These are phyloP conservation scores for Exophiala viscosa DNA, from an alignment of 2,329 filamentous ascomycete genomes.

Conservation along the genomic window DNA sequence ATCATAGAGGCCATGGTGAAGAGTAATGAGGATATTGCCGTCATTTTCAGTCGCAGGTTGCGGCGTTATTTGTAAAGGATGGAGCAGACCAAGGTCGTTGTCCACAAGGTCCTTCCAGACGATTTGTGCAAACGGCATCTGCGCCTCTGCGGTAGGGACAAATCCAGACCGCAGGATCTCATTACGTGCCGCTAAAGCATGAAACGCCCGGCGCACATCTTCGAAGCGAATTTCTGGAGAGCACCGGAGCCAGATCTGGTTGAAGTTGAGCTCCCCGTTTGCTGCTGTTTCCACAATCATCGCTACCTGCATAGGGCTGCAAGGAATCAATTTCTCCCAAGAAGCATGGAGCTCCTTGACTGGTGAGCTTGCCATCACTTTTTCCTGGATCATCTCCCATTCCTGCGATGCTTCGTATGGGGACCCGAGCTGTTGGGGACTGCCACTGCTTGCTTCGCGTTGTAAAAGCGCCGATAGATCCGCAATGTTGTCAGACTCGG, in stretches of 20 bases:
- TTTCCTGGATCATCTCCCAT: constrained; percentile 12
- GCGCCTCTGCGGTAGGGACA: constrained; percentile 42
- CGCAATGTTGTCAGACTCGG: constrained; percentile 53
- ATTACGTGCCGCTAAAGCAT: constrained; percentile 52
- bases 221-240: constrained; percentile 34
- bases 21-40: constrained; percentile 46
- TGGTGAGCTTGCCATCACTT: not conserved
- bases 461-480: constrained; percentile 12
- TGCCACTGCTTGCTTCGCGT: not conserved
- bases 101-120: constrained; percentile 55
- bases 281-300: constrained; percentile 74
- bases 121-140: constrained; percentile 58
- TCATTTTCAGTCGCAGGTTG: constrained; percentile 6
- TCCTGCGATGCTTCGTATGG: constrained; percentile 4
- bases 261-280: constrained; percentile 65
- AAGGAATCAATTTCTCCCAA: constrained; percentile 50
- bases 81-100: constrained; percentile 43
- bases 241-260: constrained; percentile 67
- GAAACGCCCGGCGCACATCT: constrained; percentile 50
- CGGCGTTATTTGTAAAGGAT: constrained; percentile 54
- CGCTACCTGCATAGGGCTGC: constrained; percentile 69
- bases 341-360: constrained; percentile 3
- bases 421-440: not conserved
- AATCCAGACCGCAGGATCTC: constrained; percentile 74
- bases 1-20: constrained; percentile 85